Evolutionary conservation across 2,329 filamentous ascomycete species (phyloP).

Genomic region (Tricladium varicosporioides): DNA sequence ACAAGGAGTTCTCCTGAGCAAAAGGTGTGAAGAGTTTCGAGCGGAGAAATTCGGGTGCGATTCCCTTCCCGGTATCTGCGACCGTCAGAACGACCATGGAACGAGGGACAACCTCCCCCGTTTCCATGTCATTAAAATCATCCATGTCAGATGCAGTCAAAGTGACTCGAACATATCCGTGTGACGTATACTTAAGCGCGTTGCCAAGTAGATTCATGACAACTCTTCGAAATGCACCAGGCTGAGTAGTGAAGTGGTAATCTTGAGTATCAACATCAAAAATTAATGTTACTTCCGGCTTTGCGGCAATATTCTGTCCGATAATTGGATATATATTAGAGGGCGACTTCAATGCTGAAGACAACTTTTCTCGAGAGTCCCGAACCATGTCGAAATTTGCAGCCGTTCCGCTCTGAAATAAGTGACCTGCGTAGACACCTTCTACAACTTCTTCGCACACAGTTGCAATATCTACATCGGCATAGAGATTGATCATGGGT

Average conservation of each 20-base stretch:
- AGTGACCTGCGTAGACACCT: conserved; percentile 35
- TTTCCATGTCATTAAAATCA: conserved; percentile 18
- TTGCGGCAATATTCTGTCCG: conserved; percentile 8
- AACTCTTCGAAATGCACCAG: conserved; percentile 49
- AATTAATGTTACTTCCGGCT: conserved; percentile 30
- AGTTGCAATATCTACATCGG: conserved; percentile 32
- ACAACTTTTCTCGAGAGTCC: conserved; percentile 25
- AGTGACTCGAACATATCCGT: conserved; percentile 48
- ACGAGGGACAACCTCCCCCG: conserved; percentile 22
- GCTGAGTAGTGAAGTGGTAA: conserved; percentile 47
- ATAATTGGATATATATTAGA: neutral
- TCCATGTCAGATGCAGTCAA: conserved; percentile 28
- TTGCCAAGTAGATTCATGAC: conserved; percentile 66
- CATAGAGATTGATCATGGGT: conserved; percentile 35
- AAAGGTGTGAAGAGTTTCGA: conserved; percentile 62
- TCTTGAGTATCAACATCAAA: conserved; percentile 30
- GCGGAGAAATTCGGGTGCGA: conserved; percentile 61
- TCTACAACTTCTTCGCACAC: conserved; percentile 36
- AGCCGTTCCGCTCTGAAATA: conserved; percentile 33
- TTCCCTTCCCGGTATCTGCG: conserved; percentile 69
- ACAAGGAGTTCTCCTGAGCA: conserved; percentile 60
- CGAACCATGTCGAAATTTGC: conserved; percentile 33
- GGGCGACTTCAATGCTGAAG: too few species aligned
- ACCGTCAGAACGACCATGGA: conserved; percentile 60
- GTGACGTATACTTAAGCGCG: conserved; percentile 59